Base-by-base conservation (phyloP, 1,139 yeast species). In the Nakaseomyces kungkrabaensis region DNA sequence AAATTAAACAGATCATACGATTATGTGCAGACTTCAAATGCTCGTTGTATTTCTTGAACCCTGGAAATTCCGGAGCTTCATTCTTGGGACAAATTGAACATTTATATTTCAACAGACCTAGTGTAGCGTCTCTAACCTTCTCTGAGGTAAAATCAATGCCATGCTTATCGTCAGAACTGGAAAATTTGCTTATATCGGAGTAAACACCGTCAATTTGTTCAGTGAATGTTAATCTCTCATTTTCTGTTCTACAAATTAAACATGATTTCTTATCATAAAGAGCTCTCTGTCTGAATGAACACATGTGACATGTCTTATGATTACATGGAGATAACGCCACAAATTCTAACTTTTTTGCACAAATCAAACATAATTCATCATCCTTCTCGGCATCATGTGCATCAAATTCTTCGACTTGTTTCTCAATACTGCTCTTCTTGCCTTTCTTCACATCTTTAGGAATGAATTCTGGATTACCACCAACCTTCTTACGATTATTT, bases 241-340 rank as follows among this genome's bases (percentile, higher is more conserved):
- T 78, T 47, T 82, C 87, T 2, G 89, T 79, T 62, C 94, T 76
- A 68, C 99, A 92, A 46, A 88, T 81, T 49, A 92, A 74, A 71
- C 99, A 92, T 22, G 76, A 72, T 36, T 73, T 76, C 68, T 85
- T 88, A 38, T 77, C 76, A 68, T 85, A 89, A 31, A 90, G 70
- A 0, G 89, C 92, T 44, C 97, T 74, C 61, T 89, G 88, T 57
- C 97, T 75, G 59, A 90, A 78, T 0, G 89, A 75, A 71, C 99
- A 92, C 50, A 68, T 70, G 63, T 88, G 89, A 66, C 99, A 92
- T 0, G 90, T 81, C 26, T 75, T 75, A 64, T 92, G 97, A 59
- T 82, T 82, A 68, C 99, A 92, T 0, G 90, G 86, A 2, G 92
- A 78, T 13, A 85, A 66, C 0, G 96, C 86, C 2, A 81, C 81